These are phyloP conservation scores for Santalum album DNA, from an alignment of 164 flowering plant species.

Conservation along the genomic window DNA sequence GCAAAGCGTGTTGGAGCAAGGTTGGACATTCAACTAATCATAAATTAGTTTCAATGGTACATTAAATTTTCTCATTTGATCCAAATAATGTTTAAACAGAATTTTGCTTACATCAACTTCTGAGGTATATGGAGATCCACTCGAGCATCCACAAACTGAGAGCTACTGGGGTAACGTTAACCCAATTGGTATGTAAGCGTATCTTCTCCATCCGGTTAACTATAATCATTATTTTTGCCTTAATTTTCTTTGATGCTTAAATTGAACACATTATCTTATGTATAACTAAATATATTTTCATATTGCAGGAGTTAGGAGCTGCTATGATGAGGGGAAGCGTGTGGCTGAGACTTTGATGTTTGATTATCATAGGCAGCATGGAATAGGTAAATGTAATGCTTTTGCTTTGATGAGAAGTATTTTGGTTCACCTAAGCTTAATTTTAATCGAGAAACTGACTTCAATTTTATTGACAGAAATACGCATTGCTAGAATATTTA, in stretches of 20 bases:
- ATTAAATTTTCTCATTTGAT: no score
- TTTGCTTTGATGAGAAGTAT: not conserved
- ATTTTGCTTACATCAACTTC: slow-evolving; percentile 94
- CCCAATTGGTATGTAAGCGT: slow-evolving; percentile 63
- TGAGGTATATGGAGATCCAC: slow-evolving; percentile 98
- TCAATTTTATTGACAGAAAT: slow-evolving; percentile 33
- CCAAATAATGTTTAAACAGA: slow-evolving; percentile 21
- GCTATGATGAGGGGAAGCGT: slow-evolving; percentile 86
- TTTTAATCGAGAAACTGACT: not conserved
- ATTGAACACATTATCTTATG: no score
- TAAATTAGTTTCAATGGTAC: not conserved
- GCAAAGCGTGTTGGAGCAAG: slow-evolving; percentile 99
- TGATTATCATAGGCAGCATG: slow-evolving; percentile 85
- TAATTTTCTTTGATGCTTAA: no score
- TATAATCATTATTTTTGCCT: no score
- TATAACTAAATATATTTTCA: no score
- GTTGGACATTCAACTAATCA: slow-evolving; percentile 16
- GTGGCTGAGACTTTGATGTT: slow-evolving; percentile 88
- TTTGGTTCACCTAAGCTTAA: no score
- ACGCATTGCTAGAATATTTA: slow-evolving; percentile 73
- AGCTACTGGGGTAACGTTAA: slow-evolving; percentile 98
- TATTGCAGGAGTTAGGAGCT: slow-evolving; percentile 59
- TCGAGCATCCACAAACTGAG: slow-evolving; percentile 92
- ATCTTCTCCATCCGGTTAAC: no score
- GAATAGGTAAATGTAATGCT: slow-evolving; percentile 38